Evolutionary conservation across 2,329 filamentous ascomycete genomes (phyloP), one percentile per base, ranked within the genome.

Genomic region (Pseudogymnoascus sp.): DNA sequence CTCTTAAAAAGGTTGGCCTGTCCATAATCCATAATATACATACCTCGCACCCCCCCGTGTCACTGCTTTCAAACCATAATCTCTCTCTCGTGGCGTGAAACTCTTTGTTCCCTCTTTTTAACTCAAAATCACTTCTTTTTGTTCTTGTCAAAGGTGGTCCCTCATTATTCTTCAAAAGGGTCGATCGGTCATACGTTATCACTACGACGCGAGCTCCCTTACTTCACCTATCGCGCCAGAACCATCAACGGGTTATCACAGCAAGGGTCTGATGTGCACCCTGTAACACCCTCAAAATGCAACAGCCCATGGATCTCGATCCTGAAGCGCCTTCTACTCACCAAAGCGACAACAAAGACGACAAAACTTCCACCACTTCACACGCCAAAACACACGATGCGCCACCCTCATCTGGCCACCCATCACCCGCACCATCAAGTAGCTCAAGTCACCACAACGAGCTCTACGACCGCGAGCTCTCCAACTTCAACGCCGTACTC

Each of bases 1-100:
- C 11, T 54, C 47, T 54, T 54, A 54, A 54, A 54, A 54, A 31
- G 26, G n/a, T 54, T 54, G 47, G 45, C 45, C 16, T 54, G 47
- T 31, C n/a, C 47, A 54, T 54, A 54, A 31, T 18, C 47, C 26
- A 31, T 54, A 54, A 54, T 54, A 54, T 54, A 54, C 47, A 34
- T 54, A 45, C 42, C 42, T 12, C 14, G 21, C 21, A 21, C 45
- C 45, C 14, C 12, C 45, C 42, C 42, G 18, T 45, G 18, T 18
- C 18, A 45, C 36, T 39, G 36, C 14, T 39, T 45, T 23, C 40
- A 45, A 45, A 23, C 18, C 18, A 45, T 45, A 45, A 45, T 11
- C 18, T 42, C 39, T 42, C 18, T 45, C 16, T 40, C 14, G 40
- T 45, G 16, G 40, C 40, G 40, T 18, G 40, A 10, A 45, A 23